Percentiles rank a stretch among this genome's conserved stretches.
Evolutionary conservation across 176 grass and related monocot species (phyloP).

Genomic region (Musa schizocarpa): DNA sequence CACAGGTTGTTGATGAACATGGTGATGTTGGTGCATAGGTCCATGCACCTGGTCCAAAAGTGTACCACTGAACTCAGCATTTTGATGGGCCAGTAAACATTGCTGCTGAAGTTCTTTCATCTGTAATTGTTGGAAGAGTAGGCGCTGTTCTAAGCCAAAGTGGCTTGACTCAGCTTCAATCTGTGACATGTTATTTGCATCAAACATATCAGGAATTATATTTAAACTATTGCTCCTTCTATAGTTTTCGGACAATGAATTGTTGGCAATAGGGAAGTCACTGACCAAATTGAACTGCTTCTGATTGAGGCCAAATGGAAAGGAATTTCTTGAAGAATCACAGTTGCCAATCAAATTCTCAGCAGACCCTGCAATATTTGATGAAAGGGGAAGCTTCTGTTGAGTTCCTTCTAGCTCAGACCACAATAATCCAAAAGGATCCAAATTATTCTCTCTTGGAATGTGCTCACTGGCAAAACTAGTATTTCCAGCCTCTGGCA

Average conservation of each 20-base stretch:
- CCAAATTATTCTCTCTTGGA: constrained; percentile 51
- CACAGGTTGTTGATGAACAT: constrained; percentile 5
- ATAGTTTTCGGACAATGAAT: constrained; percentile 44
- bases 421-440: constrained; percentile 82
- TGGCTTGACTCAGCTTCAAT: constrained; percentile 50
- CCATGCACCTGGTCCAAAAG: constrained; percentile 5
- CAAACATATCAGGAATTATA: constrained; percentile 35
- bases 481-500: constrained; percentile 24
- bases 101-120: not conserved
- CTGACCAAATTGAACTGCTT: constrained; percentile 27
- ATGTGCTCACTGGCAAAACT: constrained; percentile 32
- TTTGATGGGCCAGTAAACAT: not conserved
- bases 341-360: constrained; percentile 35
- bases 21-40: not conserved
- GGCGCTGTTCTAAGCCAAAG: constrained; percentile 61
- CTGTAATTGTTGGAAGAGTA: constrained; percentile 20
- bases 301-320: constrained; percentile 37
- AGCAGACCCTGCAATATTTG: constrained; percentile 38
- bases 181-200: constrained; percentile 32
- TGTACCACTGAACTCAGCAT: not conserved
- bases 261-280: constrained; percentile 25
- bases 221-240: constrained; percentile 27
- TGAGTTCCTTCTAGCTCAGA: constrained; percentile 88
- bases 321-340: constrained; percentile 43
- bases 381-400: constrained; percentile 77